Base-by-base conservation (phyloP, 2,329 filamentous ascomycete species). In the Fusarium cyanostomum region DNA sequence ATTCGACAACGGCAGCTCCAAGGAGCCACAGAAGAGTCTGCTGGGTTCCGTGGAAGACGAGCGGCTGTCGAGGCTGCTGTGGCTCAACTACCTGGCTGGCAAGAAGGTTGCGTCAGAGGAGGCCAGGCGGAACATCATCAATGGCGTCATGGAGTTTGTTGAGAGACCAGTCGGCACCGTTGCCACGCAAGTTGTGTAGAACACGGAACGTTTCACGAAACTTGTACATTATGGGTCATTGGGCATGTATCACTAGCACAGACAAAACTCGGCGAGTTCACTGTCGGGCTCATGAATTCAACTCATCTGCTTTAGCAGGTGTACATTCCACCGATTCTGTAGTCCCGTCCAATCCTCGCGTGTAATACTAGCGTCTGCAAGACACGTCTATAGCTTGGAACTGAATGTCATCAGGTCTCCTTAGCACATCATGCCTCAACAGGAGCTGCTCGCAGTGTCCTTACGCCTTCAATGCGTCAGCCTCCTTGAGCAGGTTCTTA, bases 31-130 rank as follows among this genome's bases (percentile, higher is more conserved):
- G 45, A 77, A 82, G 80, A 74, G 84, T 75, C 74, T 81, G 7
- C 74, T 98, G 67, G 95, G 95, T 2, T 80, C 82, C 0, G 87
- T 98, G 1, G 70, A 77, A 0, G 95, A 98, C 72, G 91, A 95
- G 79, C 82, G 94, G 51, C 81, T 99, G 11, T 90, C 90, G 54
- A 86, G 91, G 56, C 79, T 94, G 58, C 79, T 98, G 18, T 98
- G 94, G 94, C 78, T 97, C 73, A 90, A 94, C 67, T 99, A 97
- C 77, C 81, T 99, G 28, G 92, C 87, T 5, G 95, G 95, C 0
- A 90, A 87, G 74, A 92, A 89, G 70, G 93, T 97, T 9, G 93
- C 93, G 27, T 96, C 92, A 63, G 92, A 97, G 75, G 82, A 84
- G 3, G 92, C 93, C 13, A 85, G 94, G 67, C 83, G 87, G 77